Evolutionary conservation across 768 basidiomycete species (phyloP).

Genomic region (Leccinum fibrillosum): DNA sequence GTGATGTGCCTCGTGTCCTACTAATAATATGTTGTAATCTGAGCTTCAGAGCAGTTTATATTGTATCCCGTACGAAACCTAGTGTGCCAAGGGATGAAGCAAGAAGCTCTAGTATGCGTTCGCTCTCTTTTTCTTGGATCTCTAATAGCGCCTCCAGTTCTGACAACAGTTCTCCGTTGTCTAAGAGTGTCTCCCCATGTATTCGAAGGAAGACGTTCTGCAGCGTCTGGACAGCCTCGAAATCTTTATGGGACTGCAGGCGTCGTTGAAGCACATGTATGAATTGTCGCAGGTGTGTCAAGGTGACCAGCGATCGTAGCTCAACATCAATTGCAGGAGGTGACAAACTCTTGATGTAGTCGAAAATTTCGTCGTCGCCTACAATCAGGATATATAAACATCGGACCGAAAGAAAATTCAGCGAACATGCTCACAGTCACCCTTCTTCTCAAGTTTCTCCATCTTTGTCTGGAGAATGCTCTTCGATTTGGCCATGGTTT

Average conservation of each 20-base stretch:
- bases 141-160: slow-evolving; percentile 56
- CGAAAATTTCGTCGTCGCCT: slow-evolving; percentile 80
- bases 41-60: slow-evolving; percentile 30
- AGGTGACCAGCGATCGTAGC: slow-evolving; percentile 69
- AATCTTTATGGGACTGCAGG: slow-evolving; percentile 78
- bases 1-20: neutral
- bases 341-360: slow-evolving; percentile 78
- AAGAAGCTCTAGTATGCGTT: slow-evolving; percentile 70
- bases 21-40: neutral
- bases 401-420: slow-evolving; percentile 1
- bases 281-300: slow-evolving; percentile 65
- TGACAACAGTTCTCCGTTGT: slow-evolving; percentile 59
- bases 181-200: slow-evolving; percentile 79
- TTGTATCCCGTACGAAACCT: slow-evolving; percentile 68
- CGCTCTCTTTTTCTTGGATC: slow-evolving; percentile 75
- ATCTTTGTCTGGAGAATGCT: slow-evolving; percentile 74
- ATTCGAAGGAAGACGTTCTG: slow-evolving; percentile 79
- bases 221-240: slow-evolving; percentile 91
- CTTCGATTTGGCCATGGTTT: slow-evolving; percentile 46
- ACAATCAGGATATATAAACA: slow-evolving; percentile 1
- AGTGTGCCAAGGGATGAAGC: slow-evolving; percentile 73
- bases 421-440: slow-evolving; percentile 59
- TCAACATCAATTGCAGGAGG: slow-evolving; percentile 92
- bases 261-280: slow-evolving; percentile 70
- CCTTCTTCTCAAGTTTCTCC: slow-evolving; percentile 47